Base-by-base conservation (phyloP, 495 filamentous ascomycete species). In the Aspergillus conjunctus region DNA sequence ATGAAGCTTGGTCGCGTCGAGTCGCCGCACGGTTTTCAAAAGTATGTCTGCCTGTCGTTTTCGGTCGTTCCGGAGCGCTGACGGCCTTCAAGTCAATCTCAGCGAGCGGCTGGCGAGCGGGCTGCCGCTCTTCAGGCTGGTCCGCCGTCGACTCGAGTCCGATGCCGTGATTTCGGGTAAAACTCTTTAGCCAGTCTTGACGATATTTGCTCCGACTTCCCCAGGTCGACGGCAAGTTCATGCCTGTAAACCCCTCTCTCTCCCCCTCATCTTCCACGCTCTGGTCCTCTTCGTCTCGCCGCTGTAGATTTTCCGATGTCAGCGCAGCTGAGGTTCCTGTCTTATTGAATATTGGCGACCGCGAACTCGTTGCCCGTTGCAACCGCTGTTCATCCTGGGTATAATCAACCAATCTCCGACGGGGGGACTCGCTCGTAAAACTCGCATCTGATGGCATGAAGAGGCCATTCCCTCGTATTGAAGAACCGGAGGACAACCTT, bases 181-280 rank as follows among this genome's bases (percentile, higher is more conserved):
- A 66, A 43, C 68, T 77, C 20, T 73, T 77, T 56, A 85, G 62
- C 86, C 86, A 89, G 55, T 83, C 79, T n/a, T 71, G 75, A 21
- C 73, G 73, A 43, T 71, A 70, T 49, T 69, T 80, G 26, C 75
- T 83, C 60, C 80, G 84, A 53, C 77, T 72, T 12, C 84, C 86
- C 87, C 87, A 90, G 21, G 72, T 77, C 53, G 68, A 68, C 32
- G 87, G 87, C 30, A 83, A 57, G 37, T 84, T 83, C 37, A 87
- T 56, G 2, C 82, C 45, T 83, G 79, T 49, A 71, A 72, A 4
- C 66, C 68, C 33, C 71, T 70, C 31, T 71, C 64, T 68, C 77
- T 5, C 56, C 57, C 71, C 66, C 63, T 75, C 57, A 43, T 54
- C 60, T 60, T 66, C 54, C 54, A 18, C 22, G 20, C 51, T 39